phyloP scores from a whole-genome alignment of 208 protist genomes.

The Trichomonas gallinae region DNA sequence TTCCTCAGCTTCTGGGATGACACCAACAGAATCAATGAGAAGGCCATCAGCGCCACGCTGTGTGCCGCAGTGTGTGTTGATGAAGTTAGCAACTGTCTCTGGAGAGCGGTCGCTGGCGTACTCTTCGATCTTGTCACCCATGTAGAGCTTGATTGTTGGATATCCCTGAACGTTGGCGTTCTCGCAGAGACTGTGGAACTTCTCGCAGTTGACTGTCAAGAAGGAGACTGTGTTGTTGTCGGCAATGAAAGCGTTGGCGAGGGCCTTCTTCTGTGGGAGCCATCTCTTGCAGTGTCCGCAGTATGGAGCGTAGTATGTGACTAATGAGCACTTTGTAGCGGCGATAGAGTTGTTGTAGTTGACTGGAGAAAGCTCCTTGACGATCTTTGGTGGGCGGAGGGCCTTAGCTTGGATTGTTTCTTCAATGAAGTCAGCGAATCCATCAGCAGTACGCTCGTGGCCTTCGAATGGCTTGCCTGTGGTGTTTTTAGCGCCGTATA shows the following conservation, averaged over 20 bases:
- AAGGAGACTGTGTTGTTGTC: not conserved
- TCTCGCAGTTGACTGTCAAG: not conserved
- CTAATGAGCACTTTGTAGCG: not conserved
- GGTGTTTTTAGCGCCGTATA: not conserved
- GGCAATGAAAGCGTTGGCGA: not conserved
- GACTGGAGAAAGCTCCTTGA: not conserved
- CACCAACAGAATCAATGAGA: not conserved
- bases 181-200: not conserved
- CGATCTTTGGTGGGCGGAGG: not conserved
- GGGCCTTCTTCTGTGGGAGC: not conserved
- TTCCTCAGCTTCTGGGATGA: not conserved
- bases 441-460: not conserved
- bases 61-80: slow-evolving; percentile 5
- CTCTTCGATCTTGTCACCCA: not conserved
- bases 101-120: not conserved
- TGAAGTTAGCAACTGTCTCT: not conserved
- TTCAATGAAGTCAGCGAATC: not conserved
- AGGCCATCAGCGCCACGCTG: not conserved
- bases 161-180: not conserved
- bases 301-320: slow-evolving; percentile 7
- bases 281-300: not conserved
- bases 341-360: not conserved
- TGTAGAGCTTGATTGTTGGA: slow-evolving; percentile 6
- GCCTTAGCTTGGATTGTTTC: not conserved
- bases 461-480: not conserved